Evolutionary conservation across 805 yeast genomes (phyloP).

Genomic region (Naumovozyma castellii): DNA sequence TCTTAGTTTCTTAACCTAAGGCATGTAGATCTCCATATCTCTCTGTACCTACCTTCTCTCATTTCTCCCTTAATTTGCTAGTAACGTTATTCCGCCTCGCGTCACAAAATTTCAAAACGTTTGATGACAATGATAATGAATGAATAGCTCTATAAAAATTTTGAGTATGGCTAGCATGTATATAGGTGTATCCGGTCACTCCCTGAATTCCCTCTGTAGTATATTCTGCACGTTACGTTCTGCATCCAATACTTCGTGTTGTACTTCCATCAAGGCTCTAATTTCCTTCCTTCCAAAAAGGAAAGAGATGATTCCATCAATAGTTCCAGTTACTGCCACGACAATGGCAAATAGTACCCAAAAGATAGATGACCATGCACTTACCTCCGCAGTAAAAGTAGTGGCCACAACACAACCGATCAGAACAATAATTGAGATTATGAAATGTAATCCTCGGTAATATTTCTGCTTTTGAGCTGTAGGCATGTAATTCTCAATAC

Average conservation of each 20-base stretch:
- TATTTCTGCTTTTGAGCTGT: conserved; percentile 49
- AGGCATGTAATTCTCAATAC: conserved; percentile 40
- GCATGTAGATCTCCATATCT: too few species aligned
- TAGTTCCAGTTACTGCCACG: conserved; percentile 54
- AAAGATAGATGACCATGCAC: conserved; percentile 57
- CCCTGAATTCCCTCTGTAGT: background rate
- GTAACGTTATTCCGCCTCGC: too few species aligned
- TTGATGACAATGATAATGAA: too few species aligned
- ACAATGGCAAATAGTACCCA: conserved; percentile 48
- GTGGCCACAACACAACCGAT: conserved; percentile 47
- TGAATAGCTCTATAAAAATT: too few species aligned
- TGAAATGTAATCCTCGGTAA: conserved; percentile 61
- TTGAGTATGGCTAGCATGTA: too few species aligned
- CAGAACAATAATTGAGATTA: conserved; percentile 41
- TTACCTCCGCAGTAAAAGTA: conserved; percentile 47
- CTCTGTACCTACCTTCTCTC: too few species aligned
- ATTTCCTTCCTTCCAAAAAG: conserved; percentile 74
- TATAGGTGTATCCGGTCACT: too few species aligned
- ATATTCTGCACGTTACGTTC: conserved; percentile 6
- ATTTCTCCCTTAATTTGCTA: too few species aligned
- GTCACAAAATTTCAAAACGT: too few species aligned
- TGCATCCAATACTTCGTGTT: conserved; percentile 48
- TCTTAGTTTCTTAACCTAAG: too few species aligned
- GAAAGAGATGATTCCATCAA: conserved; percentile 70
- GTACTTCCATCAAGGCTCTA: conserved; percentile 69